Evolutionary conservation across 495 filamentous ascomycete species (phyloP).

Genomic region (Tuber aestivum): DNA sequence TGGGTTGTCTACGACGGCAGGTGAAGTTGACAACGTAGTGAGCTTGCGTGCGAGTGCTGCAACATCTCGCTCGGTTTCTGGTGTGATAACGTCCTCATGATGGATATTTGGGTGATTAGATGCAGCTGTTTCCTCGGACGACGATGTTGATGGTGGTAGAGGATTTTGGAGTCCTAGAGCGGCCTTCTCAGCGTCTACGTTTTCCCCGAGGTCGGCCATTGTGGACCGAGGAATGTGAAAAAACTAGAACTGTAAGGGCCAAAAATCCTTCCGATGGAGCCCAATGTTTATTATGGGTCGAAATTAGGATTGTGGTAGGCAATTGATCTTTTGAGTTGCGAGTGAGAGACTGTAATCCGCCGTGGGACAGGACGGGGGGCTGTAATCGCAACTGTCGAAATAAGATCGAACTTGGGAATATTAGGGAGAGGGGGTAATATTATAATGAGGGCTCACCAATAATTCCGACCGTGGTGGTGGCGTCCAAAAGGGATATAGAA

Average conservation of each 20-base stretch:
- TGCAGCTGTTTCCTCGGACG: not conserved
- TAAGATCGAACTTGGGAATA: not conserved
- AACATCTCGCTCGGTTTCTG: constrained; percentile 19
- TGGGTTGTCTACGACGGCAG: constrained; percentile 26
- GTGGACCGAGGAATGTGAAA: not conserved
- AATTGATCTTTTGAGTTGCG: not conserved
- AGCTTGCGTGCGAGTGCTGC: constrained; percentile 28
- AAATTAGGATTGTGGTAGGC: not conserved
- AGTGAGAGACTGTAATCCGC: not conserved
- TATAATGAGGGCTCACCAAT: not conserved
- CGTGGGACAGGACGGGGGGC: not conserved
- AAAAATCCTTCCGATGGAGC: not conserved
- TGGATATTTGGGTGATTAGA: not conserved
- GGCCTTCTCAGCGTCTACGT: not conserved
- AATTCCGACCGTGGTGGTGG: not conserved
- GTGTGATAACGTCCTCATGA: constrained; percentile 25
- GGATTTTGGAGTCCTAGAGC: not conserved
- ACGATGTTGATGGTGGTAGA: not conserved
- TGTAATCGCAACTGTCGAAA: not conserved
- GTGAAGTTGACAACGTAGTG: constrained; percentile 22
- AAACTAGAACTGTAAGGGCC: not conserved
- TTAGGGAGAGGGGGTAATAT: not conserved
- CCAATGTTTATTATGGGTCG: not conserved
- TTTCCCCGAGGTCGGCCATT: not conserved
- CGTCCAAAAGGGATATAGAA: not conserved